Conservation (phyloP, 441 rosid genomes). For the Mallotus japonicus region DNA sequence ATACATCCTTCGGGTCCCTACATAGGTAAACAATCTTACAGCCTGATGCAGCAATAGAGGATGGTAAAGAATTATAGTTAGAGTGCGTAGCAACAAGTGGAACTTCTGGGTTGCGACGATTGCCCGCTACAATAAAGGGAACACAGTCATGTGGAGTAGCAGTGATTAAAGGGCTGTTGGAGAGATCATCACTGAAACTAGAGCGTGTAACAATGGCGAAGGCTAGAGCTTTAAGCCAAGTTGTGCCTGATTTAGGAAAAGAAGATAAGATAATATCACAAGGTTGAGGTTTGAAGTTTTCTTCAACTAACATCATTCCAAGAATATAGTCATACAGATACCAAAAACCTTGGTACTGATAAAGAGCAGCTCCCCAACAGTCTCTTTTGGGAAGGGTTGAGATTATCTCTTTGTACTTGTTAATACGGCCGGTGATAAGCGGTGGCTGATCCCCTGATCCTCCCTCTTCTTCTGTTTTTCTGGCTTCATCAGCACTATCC, state of each 20-base stretch:
- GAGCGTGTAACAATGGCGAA: not conserved
- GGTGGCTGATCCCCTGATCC: no score
- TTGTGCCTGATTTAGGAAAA: not conserved
- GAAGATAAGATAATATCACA: not conserved
- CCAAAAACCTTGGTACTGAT: not conserved
- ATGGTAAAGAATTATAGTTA: not conserved
- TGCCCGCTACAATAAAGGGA: not conserved
- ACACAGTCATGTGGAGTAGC: not conserved
- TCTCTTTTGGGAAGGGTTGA: not conserved
- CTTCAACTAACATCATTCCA: not conserved
- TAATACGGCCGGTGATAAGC: no score
- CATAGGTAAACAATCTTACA: not conserved
- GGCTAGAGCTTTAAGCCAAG: conserved; percentile 1
- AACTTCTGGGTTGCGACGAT: not conserved
- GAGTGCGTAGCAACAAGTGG: not conserved
- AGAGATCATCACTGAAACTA: not conserved
- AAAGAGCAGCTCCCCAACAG: not conserved
- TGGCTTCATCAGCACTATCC: no score
- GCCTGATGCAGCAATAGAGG: not conserved
- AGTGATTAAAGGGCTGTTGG: no score
- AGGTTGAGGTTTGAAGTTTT: not conserved
- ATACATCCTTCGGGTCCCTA: not conserved
- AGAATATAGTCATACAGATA: not conserved
- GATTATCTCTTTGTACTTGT: not conserved
- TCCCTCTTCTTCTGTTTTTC: no score